phyloP scores from a whole-genome alignment of 306 rosid species.

The Rosa persica region DNA sequence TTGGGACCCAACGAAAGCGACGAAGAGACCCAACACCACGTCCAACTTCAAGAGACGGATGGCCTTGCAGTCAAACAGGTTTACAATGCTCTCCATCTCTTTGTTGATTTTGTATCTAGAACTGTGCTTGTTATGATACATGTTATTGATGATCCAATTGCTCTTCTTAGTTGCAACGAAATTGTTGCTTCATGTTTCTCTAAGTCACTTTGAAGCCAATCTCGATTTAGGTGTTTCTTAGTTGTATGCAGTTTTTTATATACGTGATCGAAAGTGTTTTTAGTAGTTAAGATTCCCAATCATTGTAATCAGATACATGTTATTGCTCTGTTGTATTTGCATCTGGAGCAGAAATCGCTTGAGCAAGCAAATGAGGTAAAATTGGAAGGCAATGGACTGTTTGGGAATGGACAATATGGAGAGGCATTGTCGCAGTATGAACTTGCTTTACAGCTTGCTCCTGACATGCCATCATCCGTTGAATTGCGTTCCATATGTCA shows the following conservation, averaged over 20 bases:
- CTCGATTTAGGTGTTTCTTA: neutral
- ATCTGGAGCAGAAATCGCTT: constrained; percentile 56
- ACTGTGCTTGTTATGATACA: too few relatives aligned
- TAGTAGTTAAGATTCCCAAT: neutral
- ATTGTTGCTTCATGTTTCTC: too few relatives aligned
- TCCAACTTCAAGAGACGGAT: neutral
- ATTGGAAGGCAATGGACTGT: constrained; percentile 71
- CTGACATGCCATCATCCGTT: constrained; percentile 64
- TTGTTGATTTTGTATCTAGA: neutral
- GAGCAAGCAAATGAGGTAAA: constrained; percentile 73
- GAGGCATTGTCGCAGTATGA: constrained; percentile 74
- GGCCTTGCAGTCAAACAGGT: constrained; percentile 8
- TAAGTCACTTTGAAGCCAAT: neutral
- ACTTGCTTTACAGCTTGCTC: constrained; percentile 59
- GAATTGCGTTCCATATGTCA: constrained; percentile 79
- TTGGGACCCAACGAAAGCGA: constrained; percentile 33
- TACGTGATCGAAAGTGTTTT: neutral
- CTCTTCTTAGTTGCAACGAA: too few relatives aligned
- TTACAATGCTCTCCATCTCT: neutral
- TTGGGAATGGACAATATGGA: constrained; percentile 62
- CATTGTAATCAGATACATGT: neutral
- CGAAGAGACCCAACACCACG: constrained; percentile 3
- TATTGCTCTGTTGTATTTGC: neutral
- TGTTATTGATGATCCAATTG: too few relatives aligned
- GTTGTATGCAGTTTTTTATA: neutral